Conservation (phyloP, 176 grass and related monocot species). For the Aegilops bicornis region DNA sequence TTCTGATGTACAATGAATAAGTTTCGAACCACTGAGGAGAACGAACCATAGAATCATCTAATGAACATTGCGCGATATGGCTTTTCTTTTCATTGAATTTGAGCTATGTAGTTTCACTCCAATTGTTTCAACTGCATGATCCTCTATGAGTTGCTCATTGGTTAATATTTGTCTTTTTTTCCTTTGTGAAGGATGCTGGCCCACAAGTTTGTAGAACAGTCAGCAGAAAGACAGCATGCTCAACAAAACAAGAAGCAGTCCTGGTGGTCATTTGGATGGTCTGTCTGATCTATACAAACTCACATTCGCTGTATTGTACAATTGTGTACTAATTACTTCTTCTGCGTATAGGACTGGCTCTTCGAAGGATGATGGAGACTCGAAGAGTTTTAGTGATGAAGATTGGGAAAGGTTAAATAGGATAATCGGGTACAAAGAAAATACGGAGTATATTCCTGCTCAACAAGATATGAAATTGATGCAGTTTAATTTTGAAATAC, state of each 20-base stretch:
- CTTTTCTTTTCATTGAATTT: background rate
- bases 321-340: slow-evolving; percentile 12
- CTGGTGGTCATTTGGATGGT: slow-evolving; percentile 99
- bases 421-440: slow-evolving; percentile 97
- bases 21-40: slow-evolving; percentile 10
- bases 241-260: slow-evolving; percentile 69
- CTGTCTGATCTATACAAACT: slow-evolving; percentile 31
- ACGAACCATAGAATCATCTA: background rate
- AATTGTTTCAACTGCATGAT: background rate
- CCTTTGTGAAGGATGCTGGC: slow-evolving; percentile 85
- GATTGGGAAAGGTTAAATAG: slow-evolving; percentile 90
- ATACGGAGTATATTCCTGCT: slow-evolving; percentile 64
- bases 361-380: slow-evolving; percentile 70
- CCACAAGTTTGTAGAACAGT: slow-evolving; percentile 90
- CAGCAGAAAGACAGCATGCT: slow-evolving; percentile 51
- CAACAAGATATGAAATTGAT: slow-evolving; percentile 82
- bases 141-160: slow-evolving; percentile 4
- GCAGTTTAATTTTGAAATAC: slow-evolving; percentile 85
- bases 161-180: slow-evolving; percentile 30
- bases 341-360: slow-evolving; percentile 57
- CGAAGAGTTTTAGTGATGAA: slow-evolving; percentile 82
- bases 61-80: slow-evolving; percentile 22
- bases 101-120: background rate
- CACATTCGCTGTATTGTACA: background rate
- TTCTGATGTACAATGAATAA: slow-evolving; percentile 21